Evolutionary conservation across 2,329 filamentous ascomycete species (phyloP).

Genomic region (Byssothecium circinans): DNA sequence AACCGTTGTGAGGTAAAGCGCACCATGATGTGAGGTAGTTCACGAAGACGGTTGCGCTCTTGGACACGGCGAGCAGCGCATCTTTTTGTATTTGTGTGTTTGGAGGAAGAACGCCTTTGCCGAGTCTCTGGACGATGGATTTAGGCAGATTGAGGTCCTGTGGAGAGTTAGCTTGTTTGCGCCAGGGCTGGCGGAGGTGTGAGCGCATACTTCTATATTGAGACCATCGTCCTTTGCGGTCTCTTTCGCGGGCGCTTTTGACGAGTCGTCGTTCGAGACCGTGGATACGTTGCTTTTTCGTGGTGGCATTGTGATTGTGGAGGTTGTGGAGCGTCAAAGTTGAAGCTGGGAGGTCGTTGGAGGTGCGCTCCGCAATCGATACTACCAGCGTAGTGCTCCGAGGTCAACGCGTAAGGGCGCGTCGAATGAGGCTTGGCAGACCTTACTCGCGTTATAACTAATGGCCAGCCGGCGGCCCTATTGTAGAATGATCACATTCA

Average conservation of each 20-base stretch:
- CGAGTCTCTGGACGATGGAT: slow-evolving; percentile 77
- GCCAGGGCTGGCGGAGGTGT: neutral
- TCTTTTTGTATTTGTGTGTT: slow-evolving; percentile 85
- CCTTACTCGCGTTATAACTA: no score
- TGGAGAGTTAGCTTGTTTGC: neutral
- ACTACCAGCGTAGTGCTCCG: no score
- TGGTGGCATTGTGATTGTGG: slow-evolving; percentile 46
- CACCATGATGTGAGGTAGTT: slow-evolving; percentile 77
- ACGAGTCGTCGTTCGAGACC: slow-evolving; percentile 42
- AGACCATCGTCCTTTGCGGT: slow-evolving; percentile 45
- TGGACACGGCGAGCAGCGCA: slow-evolving; percentile 75
- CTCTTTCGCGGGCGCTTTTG: slow-evolving; percentile 30
- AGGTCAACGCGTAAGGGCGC: slow-evolving; percentile 34
- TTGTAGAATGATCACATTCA: no score
- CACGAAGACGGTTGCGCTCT: slow-evolving; percentile 81
- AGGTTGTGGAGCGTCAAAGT: slow-evolving; percentile 2
- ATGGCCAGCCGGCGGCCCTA: no score
- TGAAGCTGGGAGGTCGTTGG: no score
- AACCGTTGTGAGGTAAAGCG: slow-evolving; percentile 27
- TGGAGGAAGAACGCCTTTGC: slow-evolving; percentile 76
- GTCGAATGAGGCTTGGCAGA: slow-evolving; percentile 8
- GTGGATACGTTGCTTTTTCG: slow-evolving; percentile 52
- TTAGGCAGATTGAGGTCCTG: slow-evolving; percentile 73
- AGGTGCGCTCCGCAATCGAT: no score
- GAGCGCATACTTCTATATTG: slow-evolving; percentile 47